Percentiles rank a stretch among this genome's conserved stretches.
Conservation (phyloP, 208 protist genomes). For the Spongospora subterranea region DNA sequence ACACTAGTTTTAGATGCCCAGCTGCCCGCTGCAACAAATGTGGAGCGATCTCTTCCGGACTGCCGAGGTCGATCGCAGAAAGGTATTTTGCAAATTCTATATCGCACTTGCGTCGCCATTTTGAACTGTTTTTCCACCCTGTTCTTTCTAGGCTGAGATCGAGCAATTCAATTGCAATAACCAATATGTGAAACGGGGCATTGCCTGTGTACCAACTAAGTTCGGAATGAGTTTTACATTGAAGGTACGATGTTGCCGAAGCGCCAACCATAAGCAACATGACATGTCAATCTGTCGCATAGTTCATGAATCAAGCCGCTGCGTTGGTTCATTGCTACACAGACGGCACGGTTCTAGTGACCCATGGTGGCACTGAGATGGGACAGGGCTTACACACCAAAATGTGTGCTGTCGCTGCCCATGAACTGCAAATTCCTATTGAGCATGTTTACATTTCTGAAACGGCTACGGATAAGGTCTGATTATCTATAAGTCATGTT, state of each 20-base stretch:
- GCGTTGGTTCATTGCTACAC: slow-evolving; percentile 76
- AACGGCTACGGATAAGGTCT: slow-evolving; percentile 69
- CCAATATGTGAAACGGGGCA: slow-evolving; percentile 81
- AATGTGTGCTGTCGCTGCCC: slow-evolving; percentile 69
- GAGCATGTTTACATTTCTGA: slow-evolving; percentile 67
- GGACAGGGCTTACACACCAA: slow-evolving; percentile 74
- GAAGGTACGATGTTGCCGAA: slow-evolving; percentile 62
- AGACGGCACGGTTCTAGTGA: slow-evolving; percentile 73
- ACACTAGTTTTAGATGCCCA: not conserved
- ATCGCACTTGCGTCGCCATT: not conserved
- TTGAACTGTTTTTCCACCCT: not conserved
- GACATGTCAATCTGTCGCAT: not conserved
- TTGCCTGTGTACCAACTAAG: slow-evolving; percentile 81
- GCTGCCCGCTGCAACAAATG: slow-evolving; percentile 18
- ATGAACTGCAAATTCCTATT: slow-evolving; percentile 65
- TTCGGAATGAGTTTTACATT: slow-evolving; percentile 83
- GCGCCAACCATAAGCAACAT: too few species aligned
- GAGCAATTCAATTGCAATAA: slow-evolving; percentile 80
- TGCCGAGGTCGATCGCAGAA: slow-evolving; percentile 23
- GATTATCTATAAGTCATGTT: not conserved
- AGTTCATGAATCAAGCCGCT: slow-evolving; percentile 76
- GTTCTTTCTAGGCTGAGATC: slow-evolving; percentile 76
- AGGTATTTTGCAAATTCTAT: not conserved
- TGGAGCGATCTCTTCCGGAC: slow-evolving; percentile 24
- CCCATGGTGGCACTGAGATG: slow-evolving; percentile 76